These are phyloP conservation scores for Acanthamoeba sp. DNA, from an alignment of 208 protist genomes.

Conservation along the genomic window DNA sequence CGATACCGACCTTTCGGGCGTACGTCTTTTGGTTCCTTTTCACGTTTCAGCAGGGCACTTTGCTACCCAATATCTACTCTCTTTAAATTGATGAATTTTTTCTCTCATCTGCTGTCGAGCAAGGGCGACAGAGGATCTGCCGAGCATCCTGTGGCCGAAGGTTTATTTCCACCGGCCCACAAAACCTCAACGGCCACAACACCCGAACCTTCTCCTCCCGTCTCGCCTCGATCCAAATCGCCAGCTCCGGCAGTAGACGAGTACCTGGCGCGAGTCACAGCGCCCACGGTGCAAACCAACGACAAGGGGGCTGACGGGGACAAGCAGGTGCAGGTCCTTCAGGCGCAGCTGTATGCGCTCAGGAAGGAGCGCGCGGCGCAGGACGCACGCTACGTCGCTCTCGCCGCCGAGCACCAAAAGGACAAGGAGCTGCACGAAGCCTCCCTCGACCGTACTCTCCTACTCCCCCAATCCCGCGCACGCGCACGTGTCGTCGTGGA, in stretches of 20 bases:
- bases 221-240: neutral
- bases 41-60: too few species aligned
- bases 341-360: neutral
- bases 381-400: constrained; percentile 1
- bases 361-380: constrained; percentile 22
- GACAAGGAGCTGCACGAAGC: constrained; percentile 18
- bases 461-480: too few species aligned
- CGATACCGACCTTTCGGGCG: too few species aligned
- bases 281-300: neutral
- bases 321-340: neutral
- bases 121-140: neutral
- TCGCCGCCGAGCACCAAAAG: neutral
- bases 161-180: neutral
- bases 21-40: too few species aligned
- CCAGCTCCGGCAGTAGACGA: neutral
- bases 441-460: neutral
- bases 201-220: neutral
- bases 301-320: neutral
- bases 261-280: neutral
- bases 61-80: too few species aligned
- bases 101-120: neutral
- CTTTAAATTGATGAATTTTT: neutral
- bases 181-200: neutral
- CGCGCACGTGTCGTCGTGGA: too few species aligned
- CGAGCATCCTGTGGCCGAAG: neutral